phyloP scores from a whole-genome alignment of 345 rosid genomes.

The Balakata baccata region DNA sequence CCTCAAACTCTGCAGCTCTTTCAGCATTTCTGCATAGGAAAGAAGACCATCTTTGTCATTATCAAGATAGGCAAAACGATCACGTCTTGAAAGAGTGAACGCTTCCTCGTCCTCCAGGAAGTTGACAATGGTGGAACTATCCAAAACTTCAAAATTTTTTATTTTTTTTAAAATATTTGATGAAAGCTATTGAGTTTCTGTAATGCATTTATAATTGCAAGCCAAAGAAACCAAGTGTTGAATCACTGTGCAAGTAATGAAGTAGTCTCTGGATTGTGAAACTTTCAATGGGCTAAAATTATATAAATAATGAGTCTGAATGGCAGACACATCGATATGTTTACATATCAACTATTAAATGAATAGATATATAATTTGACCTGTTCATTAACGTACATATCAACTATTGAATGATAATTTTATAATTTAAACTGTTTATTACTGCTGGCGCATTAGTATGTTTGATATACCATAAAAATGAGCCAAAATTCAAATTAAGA shows the following conservation, averaged over 20 bases:
- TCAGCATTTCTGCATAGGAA: conserved; percentile 41
- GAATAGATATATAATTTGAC: too few species aligned
- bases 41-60: conserved; percentile 37
- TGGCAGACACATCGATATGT: too few species aligned
- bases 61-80: conserved; percentile 36
- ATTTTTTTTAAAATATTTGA: background rate
- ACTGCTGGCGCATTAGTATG: too few species aligned
- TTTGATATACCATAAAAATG: too few species aligned
- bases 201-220: background rate
- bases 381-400: too few species aligned
- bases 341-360: too few species aligned
- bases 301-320: too few species aligned
- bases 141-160: conserved; percentile 27
- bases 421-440: too few species aligned
- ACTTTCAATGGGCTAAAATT: too few species aligned
- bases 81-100: conserved; percentile 19
- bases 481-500: too few species aligned
- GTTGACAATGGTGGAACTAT: conserved; percentile 34
- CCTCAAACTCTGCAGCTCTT: conserved; percentile 42
- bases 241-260: background rate
- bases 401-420: too few species aligned
- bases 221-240: background rate
- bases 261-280: too few species aligned
- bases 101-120: conserved; percentile 49
- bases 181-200: background rate